These are phyloP conservation scores for Hortiboletus campestris DNA, from an alignment of 768 basidiomycete genomes.

Conservation along the genomic window DNA sequence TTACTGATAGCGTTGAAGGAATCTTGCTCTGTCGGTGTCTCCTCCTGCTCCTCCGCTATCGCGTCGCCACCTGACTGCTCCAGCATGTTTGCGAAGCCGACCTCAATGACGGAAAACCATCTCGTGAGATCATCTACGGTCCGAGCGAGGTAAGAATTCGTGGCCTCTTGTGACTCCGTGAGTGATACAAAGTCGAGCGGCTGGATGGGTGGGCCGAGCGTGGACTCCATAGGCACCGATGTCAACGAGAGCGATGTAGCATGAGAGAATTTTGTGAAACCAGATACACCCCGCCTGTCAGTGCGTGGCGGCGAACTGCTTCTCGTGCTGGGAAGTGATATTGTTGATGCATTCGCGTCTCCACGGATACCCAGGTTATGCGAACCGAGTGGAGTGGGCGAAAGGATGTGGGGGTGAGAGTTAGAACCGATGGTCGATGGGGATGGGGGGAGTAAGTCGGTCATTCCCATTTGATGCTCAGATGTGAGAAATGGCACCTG, in stretches of 20 bases:
- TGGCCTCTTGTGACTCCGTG: slow-evolving; percentile 52
- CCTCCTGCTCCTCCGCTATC: slow-evolving; percentile 67
- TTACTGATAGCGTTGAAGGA: slow-evolving; percentile 7
- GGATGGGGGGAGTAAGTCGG: slow-evolving; percentile 73
- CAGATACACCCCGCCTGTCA: slow-evolving; percentile 21
- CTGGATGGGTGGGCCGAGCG: slow-evolving; percentile 47
- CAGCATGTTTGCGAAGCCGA: slow-evolving; percentile 66
- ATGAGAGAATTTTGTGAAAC: slow-evolving; percentile 28
- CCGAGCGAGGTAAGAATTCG: slow-evolving; percentile 66
- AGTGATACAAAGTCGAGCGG: slow-evolving; percentile 69
- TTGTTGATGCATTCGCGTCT: slow-evolving; percentile 38
- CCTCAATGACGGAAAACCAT: slow-evolving; percentile 76
- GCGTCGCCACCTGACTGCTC: slow-evolving; percentile 49
- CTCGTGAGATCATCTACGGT: slow-evolving; percentile 73
- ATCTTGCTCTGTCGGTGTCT: slow-evolving; percentile 27
- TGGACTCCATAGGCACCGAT: slow-evolving; percentile 29
- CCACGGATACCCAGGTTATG: slow-evolving; percentile 21
- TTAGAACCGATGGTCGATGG: slow-evolving; percentile 47
- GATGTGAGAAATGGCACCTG: slow-evolving; percentile 68
- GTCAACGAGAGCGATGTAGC: slow-evolving; percentile 34
- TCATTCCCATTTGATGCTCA: slow-evolving; percentile 66
- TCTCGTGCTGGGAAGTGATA: slow-evolving; percentile 40
- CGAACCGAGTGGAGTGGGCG: slow-evolving; percentile 39
- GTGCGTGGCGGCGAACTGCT: slow-evolving; percentile 28
- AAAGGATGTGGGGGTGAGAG: slow-evolving; percentile 36